Evolutionary conservation across 495 filamentous ascomycete species (phyloP).

Genomic region (Aspergillus haitiensis): DNA sequence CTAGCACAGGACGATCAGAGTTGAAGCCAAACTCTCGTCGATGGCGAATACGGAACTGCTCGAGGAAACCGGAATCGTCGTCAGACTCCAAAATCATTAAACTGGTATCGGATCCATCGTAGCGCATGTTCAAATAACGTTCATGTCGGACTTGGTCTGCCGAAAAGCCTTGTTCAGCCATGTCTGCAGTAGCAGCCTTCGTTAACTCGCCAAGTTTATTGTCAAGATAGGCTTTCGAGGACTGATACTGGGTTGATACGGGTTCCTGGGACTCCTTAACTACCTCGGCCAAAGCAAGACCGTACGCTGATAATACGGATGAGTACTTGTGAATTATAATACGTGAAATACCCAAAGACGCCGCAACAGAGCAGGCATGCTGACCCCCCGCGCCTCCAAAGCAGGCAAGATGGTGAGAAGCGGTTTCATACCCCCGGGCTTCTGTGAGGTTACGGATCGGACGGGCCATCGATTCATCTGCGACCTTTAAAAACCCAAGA

Average conservation of each 20-base stretch:
- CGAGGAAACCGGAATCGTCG: slow-evolving; percentile 41
- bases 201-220: slow-evolving; percentile 37
- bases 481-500: slow-evolving; percentile 55
- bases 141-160: slow-evolving; percentile 47
- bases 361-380: slow-evolving; percentile 55
- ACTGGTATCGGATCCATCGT: slow-evolving; percentile 53
- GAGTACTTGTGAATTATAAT: slow-evolving; percentile 57
- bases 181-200: slow-evolving; percentile 36
- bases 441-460: slow-evolving; percentile 57
- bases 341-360: slow-evolving; percentile 49
- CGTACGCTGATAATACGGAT: slow-evolving; percentile 54
- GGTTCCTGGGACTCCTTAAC: slow-evolving; percentile 55
- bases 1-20: slow-evolving; percentile 48
- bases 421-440: slow-evolving; percentile 51
- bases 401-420: slow-evolving; percentile 51
- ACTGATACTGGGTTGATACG: slow-evolving; percentile 38
- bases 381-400: slow-evolving; percentile 59
- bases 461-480: slow-evolving; percentile 55
- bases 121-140: slow-evolving; percentile 55
- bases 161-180: slow-evolving; percentile 40
- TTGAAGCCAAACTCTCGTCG: slow-evolving; percentile 56
- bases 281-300: slow-evolving; percentile 53
- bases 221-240: slow-evolving; percentile 37
- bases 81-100: slow-evolving; percentile 52
- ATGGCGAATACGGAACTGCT: slow-evolving; percentile 49